phyloP scores from a whole-genome alignment of 805 yeast genomes.

The Wickerhamiella bombiphila region DNA sequence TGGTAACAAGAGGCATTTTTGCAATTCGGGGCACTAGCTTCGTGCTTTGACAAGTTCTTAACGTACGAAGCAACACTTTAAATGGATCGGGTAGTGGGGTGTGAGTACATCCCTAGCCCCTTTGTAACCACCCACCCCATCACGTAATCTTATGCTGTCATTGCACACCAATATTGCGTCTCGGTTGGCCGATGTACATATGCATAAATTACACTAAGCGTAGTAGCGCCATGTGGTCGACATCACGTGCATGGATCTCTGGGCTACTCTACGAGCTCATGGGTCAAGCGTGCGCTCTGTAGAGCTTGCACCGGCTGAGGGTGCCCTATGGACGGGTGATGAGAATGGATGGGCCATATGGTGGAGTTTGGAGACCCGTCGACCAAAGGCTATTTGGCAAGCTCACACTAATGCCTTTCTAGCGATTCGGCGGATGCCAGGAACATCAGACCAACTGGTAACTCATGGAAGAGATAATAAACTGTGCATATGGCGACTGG shows the following conservation, averaged over 20 bases:
- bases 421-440: constrained; percentile 30
- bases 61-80: no score
- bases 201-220: no score
- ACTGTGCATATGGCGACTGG: constrained; percentile 22
- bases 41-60: no score
- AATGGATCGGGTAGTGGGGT: no score
- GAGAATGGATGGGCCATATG: constrained; percentile 45
- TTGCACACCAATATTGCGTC: no score
- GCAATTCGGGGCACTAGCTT: not conserved
- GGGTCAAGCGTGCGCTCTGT: constrained; percentile 21
- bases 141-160: no score
- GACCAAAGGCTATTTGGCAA: constrained; percentile 45
- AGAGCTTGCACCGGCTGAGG: constrained; percentile 22
- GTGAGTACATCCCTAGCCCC: no score
- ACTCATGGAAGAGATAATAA: constrained; percentile 59
- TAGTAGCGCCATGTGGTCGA: no score
- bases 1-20: constrained; percentile 22
- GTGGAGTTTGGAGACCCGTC: constrained; percentile 46
- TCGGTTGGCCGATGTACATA: no score
- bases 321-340: constrained; percentile 40
- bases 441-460: constrained; percentile 30
- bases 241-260: constrained; percentile 2
- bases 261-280: constrained; percentile 27
- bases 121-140: no score
- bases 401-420: constrained; percentile 43